phyloP scores from a whole-genome alignment of 495 filamentous ascomycete species.

The Penicillium ucsense region DNA sequence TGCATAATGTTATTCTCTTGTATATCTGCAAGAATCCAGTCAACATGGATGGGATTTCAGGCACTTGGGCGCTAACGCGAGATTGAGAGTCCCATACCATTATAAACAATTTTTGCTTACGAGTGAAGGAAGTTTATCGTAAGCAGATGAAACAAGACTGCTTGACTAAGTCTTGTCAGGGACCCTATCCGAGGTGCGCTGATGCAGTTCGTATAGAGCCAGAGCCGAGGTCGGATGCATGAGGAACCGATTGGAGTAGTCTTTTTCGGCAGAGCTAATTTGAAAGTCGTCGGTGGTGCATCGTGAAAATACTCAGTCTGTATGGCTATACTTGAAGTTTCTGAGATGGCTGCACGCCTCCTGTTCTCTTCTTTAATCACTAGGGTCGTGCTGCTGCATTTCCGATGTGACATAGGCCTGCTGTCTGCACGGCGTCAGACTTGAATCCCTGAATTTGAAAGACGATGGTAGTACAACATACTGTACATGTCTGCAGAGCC shows the following conservation, averaged over 20 bases:
- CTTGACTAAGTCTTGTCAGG: constrained; percentile 8
- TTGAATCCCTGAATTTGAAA: not conserved
- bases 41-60: not conserved
- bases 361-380: constrained; percentile 8
- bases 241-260: constrained; percentile 14
- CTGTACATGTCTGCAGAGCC: constrained; percentile 41
- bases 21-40: constrained; percentile 14
- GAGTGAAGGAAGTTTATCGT: constrained; percentile 25
- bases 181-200: constrained; percentile 1
- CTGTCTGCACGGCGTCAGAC: constrained; percentile 2
- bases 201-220: constrained; percentile 11
- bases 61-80: not conserved
- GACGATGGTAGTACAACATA: constrained; percentile 8
- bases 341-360: constrained; percentile 10
- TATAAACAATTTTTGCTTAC: constrained; percentile 29
- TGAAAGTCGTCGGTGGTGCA: constrained; percentile 12
- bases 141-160: constrained; percentile 18
- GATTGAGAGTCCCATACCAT: constrained; percentile 17
- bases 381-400: constrained; percentile 8
- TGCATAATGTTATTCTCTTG: constrained; percentile 22
- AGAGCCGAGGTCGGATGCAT: constrained; percentile 20
- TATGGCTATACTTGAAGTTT: constrained; percentile 7
- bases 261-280: constrained; percentile 7
- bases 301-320: constrained; percentile 9
- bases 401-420: constrained; percentile 15